Percentiles rank a stretch among this genome's conserved stretches.
These are phyloP conservation scores for Emmonsiellopsis sp. DNA, from an alignment of 2,329 filamentous ascomycete species.

Conservation along the genomic window DNA sequence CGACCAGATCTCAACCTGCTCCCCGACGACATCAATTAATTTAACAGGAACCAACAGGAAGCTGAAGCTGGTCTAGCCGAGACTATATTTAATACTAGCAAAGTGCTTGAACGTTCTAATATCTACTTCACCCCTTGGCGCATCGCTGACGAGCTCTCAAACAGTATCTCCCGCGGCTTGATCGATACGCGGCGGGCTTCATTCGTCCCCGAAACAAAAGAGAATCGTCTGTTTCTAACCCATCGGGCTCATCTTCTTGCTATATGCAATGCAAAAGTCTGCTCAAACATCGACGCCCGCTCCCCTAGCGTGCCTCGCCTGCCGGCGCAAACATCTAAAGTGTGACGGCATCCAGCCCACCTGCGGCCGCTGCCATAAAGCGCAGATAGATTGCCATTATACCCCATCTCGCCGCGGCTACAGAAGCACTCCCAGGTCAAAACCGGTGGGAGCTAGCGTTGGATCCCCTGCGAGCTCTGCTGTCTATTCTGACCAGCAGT, in stretches of 20 bases:
- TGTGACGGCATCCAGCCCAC: conserved; percentile 59
- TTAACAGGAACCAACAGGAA: too few species aligned
- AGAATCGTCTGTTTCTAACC: neutral
- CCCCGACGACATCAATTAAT: too few species aligned
- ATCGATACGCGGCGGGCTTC: too few species aligned
- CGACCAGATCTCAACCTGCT: too few species aligned
- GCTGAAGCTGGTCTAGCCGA: too few species aligned
- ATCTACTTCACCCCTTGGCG: too few species aligned
- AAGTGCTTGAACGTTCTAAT: too few species aligned
- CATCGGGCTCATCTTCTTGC: neutral
- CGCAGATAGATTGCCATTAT: conserved; percentile 57
- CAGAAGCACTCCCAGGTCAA: conserved; percentile 23
- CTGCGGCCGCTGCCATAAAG: conserved; percentile 56
- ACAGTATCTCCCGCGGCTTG: too few species aligned
- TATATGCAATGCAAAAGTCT: neutral
- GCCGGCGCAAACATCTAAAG: conserved; percentile 58
- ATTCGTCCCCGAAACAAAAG: too few species aligned
- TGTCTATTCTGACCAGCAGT: neutral
- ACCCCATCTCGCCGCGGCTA: conserved; percentile 66
- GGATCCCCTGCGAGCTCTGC: neutral
- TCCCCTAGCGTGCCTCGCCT: conserved; percentile 39
- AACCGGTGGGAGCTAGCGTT: neutral
- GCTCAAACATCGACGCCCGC: conserved; percentile 20
- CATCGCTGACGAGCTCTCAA: too few species aligned
- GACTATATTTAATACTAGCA: too few species aligned